phyloP scores from a whole-genome alignment of 2,329 filamentous ascomycete species.

The Botryotinia narcissicola region DNA sequence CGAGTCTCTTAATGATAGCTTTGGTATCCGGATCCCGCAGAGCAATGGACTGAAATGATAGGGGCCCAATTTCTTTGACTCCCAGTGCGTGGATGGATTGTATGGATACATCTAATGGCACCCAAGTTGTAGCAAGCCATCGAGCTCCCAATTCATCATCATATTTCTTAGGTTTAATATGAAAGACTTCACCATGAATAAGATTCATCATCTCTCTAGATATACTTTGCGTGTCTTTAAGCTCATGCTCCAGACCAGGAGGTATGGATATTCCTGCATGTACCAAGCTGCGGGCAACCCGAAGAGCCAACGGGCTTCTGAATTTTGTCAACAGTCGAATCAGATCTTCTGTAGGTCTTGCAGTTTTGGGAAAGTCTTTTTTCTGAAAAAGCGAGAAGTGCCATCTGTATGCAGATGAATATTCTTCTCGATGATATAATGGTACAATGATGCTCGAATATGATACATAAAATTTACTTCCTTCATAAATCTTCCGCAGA shows the following conservation, averaged over 20 bases:
- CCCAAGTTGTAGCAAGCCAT: slow-evolving; percentile 75
- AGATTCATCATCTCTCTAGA: slow-evolving; percentile 39
- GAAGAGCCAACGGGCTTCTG: slow-evolving; percentile 31
- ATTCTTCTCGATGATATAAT: slow-evolving; percentile 41
- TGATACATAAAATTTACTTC: slow-evolving; percentile 41
- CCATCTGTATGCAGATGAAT: slow-evolving; percentile 45
- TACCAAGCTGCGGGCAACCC: slow-evolving; percentile 32
- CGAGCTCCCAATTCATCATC: slow-evolving; percentile 73
- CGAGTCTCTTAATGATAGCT: slow-evolving; percentile 57
- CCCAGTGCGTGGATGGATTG: slow-evolving; percentile 68
- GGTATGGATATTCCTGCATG: slow-evolving; percentile 32
- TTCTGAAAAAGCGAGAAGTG: slow-evolving; percentile 45
- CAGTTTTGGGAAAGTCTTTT: slow-evolving; percentile 43
- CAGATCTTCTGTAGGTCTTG: slow-evolving; percentile 42
- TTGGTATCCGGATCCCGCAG: slow-evolving; percentile 57
- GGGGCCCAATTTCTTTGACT: slow-evolving; percentile 68
- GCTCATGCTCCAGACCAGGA: slow-evolving; percentile 18
- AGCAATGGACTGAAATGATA: slow-evolving; percentile 75
- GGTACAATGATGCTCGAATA: slow-evolving; percentile 45
- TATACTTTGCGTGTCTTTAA: slow-evolving; percentile 25
- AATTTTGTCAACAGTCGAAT: slow-evolving; percentile 42
- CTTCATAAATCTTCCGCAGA: slow-evolving; percentile 45
- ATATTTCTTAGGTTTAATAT: slow-evolving; percentile 46
- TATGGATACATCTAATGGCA: slow-evolving; percentile 71
- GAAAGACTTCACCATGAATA: slow-evolving; percentile 34